Evolutionary conservation across 2,329 filamentous ascomycete species (phyloP).

Genomic region (Calonectria naviculata): DNA sequence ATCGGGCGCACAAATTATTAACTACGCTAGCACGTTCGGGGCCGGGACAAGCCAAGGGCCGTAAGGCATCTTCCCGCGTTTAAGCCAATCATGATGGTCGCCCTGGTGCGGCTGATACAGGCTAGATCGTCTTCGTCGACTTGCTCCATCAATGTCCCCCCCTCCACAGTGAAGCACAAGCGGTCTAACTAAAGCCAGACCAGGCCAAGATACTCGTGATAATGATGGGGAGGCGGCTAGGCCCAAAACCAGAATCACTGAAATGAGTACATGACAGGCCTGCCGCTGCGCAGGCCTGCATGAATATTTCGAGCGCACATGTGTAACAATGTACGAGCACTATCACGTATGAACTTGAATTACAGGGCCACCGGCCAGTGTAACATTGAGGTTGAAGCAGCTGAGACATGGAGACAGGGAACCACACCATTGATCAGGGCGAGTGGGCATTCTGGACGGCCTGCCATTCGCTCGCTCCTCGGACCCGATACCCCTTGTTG

Average conservation of each 20-base stretch:
- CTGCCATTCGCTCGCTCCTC: neutral
- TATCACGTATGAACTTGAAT: neutral
- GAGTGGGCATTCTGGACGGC: neutral
- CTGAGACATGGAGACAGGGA: neutral
- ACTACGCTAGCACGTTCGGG: conserved; percentile 35
- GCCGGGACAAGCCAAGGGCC: conserved; percentile 25
- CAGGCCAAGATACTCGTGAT: neutral
- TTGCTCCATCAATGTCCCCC: conserved; percentile 11
- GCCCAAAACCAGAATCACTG: neutral
- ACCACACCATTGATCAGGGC: neutral
- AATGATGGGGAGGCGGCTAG: neutral
- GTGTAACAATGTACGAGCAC: neutral
- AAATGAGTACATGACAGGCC: neutral
- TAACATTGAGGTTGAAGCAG: neutral
- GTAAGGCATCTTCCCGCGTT: conserved; percentile 31
- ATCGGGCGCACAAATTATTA: conserved; percentile 24
- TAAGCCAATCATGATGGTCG: conserved; percentile 29
- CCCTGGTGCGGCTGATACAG: conserved; percentile 37
- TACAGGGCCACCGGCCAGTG: neutral
- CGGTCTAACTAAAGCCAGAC: conserved; percentile 5
- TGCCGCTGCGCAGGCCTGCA: neutral
- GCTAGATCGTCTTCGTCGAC: conserved; percentile 21
- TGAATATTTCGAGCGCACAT: neutral
- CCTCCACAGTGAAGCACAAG: neutral
- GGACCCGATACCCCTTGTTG: neutral